Conservation (phyloP, 2,329 filamentous ascomycete genomes). For the Colletotrichum endophyticum region DNA sequence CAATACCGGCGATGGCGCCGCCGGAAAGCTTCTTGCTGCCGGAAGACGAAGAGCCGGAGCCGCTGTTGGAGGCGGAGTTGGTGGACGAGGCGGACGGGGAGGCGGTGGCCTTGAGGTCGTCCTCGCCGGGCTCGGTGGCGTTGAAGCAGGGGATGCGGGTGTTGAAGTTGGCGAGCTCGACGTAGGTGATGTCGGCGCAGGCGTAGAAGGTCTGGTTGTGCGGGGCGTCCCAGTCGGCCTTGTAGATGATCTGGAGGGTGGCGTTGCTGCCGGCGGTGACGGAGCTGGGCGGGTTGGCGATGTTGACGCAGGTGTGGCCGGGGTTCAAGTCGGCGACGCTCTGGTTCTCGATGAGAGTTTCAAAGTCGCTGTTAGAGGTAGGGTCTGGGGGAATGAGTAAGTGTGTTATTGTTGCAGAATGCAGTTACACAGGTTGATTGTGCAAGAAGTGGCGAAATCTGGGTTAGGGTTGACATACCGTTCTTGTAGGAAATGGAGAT, state of each 20-base stretch:
- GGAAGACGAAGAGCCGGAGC: background rate
- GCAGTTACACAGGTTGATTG: background rate
- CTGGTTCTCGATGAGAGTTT: constrained; percentile 31
- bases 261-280: constrained; percentile 39
- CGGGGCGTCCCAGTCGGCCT: constrained; percentile 35
- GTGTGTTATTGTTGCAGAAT: background rate
- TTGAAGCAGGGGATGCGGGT: constrained; percentile 38
- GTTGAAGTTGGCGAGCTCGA: constrained; percentile 30
- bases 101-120: constrained; percentile 24
- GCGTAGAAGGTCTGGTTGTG: constrained; percentile 42
- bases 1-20: constrained; percentile 18
- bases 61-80: background rate
- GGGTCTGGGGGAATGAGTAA: constrained; percentile 28
- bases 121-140: constrained; percentile 29
- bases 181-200: constrained; percentile 44
- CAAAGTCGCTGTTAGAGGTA: constrained; percentile 33
- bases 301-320: constrained; percentile 43
- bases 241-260: constrained; percentile 45
- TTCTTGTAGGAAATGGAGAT: constrained; percentile 56
- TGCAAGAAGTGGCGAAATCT: background rate
- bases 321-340: constrained; percentile 35
- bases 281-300: constrained; percentile 30
- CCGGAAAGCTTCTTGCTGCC: background rate
- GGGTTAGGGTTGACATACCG: constrained; percentile 36
- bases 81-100: constrained; percentile 18